Evolutionary conservation across 305 asterid species (phyloP), one percentile per base, ranked within the genome.

Genomic region (Plantago coronopus): DNA sequence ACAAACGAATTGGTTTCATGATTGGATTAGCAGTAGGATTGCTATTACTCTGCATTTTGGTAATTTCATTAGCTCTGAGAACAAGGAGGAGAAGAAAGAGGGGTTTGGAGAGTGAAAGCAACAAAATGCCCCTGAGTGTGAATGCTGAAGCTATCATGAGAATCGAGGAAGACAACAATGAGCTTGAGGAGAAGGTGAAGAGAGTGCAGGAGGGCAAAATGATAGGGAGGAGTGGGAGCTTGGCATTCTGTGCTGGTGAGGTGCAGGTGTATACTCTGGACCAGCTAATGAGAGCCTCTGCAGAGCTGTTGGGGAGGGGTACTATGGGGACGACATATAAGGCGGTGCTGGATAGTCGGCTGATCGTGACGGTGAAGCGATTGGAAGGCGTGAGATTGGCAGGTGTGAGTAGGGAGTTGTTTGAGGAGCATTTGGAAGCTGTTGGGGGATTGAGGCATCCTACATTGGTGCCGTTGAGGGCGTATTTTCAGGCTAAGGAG

Each of bases 261-360:
- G 66, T 82, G 55, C 83, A 79, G 81, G 82, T 75, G 54, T 91
- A 84, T 66, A 67, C 95, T 29, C 61, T 91, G 87, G 96, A 91
- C 61, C 91, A 88, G 80, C 80, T 91, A 47, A 85, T 91, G 98
- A 75, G 82, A 50, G 98, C 96, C 1, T 85, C 94, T 0, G 98
- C 95, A 2, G 95, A 91, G 80, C 72, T 88, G 15, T 59, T 91
- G 54, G 98, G 98, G 40, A 76, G 88, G 77, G 98, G 98, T n/a
- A 80, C 83, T 6, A 68, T 88, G 80, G 98, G 96, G 71, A 79
- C 88, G 22, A 91, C 98, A 0, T 91, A 91, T 66, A 91, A 81
- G 77, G 98, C 98, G 8, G 94, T 82, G 55, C 83, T 83, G 14
- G 98, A 88, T 37, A 81, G 70, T 82, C 91, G 85, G 66, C 22